Conservation (phyloP, 177 flowering plant genomes). For the Tripterygium wilfordii region DNA sequence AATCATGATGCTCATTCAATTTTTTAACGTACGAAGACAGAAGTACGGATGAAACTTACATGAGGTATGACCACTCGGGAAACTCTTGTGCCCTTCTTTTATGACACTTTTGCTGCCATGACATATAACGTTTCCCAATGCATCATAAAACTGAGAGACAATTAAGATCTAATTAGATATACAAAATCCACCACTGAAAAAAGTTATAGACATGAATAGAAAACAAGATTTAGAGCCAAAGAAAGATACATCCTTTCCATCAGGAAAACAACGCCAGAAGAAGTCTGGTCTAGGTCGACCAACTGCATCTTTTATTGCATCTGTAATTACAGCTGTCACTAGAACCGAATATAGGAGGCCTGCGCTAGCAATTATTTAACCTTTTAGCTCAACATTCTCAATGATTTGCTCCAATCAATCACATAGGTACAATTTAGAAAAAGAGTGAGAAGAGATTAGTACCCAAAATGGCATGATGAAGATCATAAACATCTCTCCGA, state of each 20-base stretch:
- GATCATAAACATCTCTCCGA: constrained; percentile 51
- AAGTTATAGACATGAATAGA: too few relatives aligned
- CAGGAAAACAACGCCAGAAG: constrained; percentile 74
- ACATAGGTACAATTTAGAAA: too few relatives aligned
- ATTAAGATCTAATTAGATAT: not conserved
- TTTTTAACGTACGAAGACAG: not conserved
- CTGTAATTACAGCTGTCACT: constrained; percentile 46
- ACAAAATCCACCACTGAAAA: too few relatives aligned
- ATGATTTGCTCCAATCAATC: not conserved
- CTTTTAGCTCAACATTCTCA: too few relatives aligned
- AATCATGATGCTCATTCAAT: too few relatives aligned
- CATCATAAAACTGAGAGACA: constrained; percentile 36
- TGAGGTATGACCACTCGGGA: constrained; percentile 68
- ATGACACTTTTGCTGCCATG: constrained; percentile 36
- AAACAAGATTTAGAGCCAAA: not conserved
- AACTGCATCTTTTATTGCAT: constrained; percentile 58
- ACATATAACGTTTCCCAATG: constrained; percentile 43
- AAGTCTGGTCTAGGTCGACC: constrained; percentile 70
- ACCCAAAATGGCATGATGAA: constrained; percentile 60
- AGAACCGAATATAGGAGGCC: constrained; percentile 50
- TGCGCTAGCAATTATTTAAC: constrained; percentile 18
- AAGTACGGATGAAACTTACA: constrained; percentile 24
- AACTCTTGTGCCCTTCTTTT: constrained; percentile 62
- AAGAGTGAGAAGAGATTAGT: not conserved
- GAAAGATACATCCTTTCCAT: constrained; percentile 45